Percentiles rank a stretch among this genome's conserved stretches.
Evolutionary conservation across 306 rosid genomes (phyloP).

Genomic region (Erythrophleum fordii): DNA sequence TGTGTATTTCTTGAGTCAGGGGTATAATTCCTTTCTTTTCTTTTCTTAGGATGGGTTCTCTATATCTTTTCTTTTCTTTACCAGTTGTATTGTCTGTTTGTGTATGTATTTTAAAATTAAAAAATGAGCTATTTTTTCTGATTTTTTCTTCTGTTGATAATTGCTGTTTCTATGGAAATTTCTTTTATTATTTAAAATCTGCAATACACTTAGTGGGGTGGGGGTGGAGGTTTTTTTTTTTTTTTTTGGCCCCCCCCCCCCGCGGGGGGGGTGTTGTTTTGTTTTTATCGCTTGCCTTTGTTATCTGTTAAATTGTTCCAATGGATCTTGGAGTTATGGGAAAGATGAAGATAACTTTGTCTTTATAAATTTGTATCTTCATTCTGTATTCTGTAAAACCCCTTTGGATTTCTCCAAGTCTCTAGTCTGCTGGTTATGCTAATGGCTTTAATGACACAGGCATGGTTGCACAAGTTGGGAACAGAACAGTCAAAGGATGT

Average conservation of each 20-base stretch:
- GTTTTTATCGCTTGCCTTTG: neutral
- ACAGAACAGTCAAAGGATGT: conserved; percentile 74
- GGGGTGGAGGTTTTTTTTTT: too few species aligned
- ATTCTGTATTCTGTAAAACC: neutral
- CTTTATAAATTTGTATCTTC: neutral
- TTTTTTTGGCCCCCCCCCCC: too few species aligned
- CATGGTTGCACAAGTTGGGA: conserved; percentile 83
- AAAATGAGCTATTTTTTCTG: neutral
- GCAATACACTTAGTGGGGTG: neutral
- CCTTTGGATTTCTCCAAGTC: neutral
- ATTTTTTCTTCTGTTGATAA: neutral
- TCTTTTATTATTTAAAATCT: neutral
- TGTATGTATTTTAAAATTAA: neutral
- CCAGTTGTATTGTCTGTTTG: neutral
- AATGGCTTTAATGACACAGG: conserved; percentile 53
- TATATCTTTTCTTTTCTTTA: neutral
- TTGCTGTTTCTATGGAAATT: neutral
- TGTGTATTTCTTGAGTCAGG: too few species aligned
- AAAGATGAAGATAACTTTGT: neutral
- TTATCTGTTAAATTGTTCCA: neutral
- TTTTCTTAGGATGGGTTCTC: neutral
- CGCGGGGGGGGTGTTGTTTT: neutral
- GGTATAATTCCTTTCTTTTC: neutral
- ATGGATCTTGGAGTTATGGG: neutral
- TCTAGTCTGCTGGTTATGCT: conserved; percentile 24